Base-by-base conservation (phyloP, 2,329 filamentous ascomycete species). In the Lachnellula arida region DNA sequence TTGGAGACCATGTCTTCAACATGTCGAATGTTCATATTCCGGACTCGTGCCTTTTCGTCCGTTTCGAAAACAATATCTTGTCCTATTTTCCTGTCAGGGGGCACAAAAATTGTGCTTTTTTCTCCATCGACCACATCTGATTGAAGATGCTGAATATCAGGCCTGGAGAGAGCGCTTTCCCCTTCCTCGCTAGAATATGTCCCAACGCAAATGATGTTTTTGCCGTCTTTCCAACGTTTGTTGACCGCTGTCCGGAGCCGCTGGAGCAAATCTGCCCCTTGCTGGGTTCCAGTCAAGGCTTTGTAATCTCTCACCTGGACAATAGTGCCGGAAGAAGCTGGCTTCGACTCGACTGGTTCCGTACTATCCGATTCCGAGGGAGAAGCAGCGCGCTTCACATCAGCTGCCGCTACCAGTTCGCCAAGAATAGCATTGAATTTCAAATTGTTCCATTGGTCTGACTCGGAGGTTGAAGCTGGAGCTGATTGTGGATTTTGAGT, bases 251-350 rank as follows among this genome's bases (percentile, higher is more conserved):
- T 80, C 52, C 89, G 84, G 12, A 99, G 74, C 56, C 86, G 84
- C 42, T 78, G 75, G 7, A 97, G 74, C 34, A 97, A 81, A 22
- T 81, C 78, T 2, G 81, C 78, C 11, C 91, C 90, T 56, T 90
- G 84, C 5, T 80, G 71, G 0, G 88, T 86, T 67, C 81, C 81
- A 64, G 80, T 83, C 8, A 99, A 77, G 60, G 95, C 89, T 52
- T 88, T 84, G 66, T 91, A 88, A 69, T 97, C 90, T 68, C 88
- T 83, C 12, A 96, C 75, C 64, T 90, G 90, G 40, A 95, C 77
- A 56, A 97, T 85, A 7, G 91, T 78, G 23, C 78, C 78, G 49
- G 52, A 22, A 25, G 48, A 49, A 47, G 28, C 11, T 48, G 19
- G 34, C n/a, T 32, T 17, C 11, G n/a, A 5, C 44, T 47, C 28